Percentiles rank a stretch among this genome's conserved stretches.
phyloP scores from a whole-genome alignment of 75 land plant genomes.

The Pinus taeda region DNA sequence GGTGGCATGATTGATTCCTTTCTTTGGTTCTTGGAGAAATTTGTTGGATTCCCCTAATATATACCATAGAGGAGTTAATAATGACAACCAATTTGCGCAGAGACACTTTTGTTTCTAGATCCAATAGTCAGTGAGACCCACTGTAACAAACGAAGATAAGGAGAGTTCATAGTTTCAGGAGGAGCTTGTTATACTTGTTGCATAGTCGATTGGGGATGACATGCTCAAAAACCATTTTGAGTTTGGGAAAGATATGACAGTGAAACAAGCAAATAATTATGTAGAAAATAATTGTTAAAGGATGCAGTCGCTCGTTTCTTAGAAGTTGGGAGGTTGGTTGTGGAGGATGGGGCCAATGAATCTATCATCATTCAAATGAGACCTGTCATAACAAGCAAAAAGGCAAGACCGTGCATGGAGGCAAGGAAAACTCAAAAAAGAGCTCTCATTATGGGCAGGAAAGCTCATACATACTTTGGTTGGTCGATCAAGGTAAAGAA shows the following conservation, averaged over 20 bases:
- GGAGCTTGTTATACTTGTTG: conserved; percentile 83
- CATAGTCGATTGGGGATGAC: conserved; percentile 74
- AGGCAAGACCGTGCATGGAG: too few relatives aligned
- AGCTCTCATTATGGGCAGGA: too few relatives aligned
- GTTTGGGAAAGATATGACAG: conserved; percentile 66
- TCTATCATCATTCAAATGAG: conserved; percentile 67
- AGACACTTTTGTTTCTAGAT: conserved; percentile 56
- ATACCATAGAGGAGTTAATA: too few relatives aligned
- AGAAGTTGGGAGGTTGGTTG: conserved; percentile 74
- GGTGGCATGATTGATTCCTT: too few relatives aligned
- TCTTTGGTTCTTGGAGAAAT: too few relatives aligned
- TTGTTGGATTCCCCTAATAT: too few relatives aligned
- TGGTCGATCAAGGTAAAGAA: too few relatives aligned
- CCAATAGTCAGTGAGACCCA: conserved; percentile 54
- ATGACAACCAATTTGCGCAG: conserved; percentile 22
- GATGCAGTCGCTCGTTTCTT: conserved; percentile 77
- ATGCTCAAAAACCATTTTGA: conserved; percentile 47
- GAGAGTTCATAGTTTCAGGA: conserved; percentile 78
- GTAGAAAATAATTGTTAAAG: too few relatives aligned
- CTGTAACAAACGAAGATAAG: conserved; percentile 61
- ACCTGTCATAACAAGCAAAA: conserved; percentile 65
- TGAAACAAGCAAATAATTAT: conserved; percentile 66
- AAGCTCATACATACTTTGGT: too few relatives aligned
- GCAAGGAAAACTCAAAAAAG: too few relatives aligned
- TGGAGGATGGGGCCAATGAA: conserved; percentile 78